Base-by-base conservation (phyloP, 306 rosid genomes). In the Elaeagnus macrophylla region DNA sequence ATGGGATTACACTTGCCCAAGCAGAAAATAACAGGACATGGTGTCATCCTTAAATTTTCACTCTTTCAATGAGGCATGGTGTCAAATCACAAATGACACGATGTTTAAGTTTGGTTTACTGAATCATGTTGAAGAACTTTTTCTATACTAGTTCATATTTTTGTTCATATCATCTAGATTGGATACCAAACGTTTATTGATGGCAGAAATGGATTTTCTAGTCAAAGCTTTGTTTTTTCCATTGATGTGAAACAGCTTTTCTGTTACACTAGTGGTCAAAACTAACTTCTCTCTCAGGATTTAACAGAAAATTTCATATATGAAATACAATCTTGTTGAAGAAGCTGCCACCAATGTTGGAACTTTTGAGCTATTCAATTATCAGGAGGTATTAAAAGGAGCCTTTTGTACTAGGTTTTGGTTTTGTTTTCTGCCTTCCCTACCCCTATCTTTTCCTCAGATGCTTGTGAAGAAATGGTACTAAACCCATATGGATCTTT, bases 291-390 rank as follows among this genome's bases (percentile, higher is more conserved):
- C 36, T 61, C 53, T 54, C 32, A 19, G 55, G 69, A 74, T 65
- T 64, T 67, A 75, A 75, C 79, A 59, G 77, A 75, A 72, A 53
- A 49, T 56, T 48, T 65, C 67, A 50, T 66, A 53, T 61, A 32
- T 68, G 62, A 79, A 75, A 62, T 68, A 68, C 69, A 60, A 68
- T 61, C 42, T 45, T 65, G 76, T 51, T 62, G 80, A 74, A 38
- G 74, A 74, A 57, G 73, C 80, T 52, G 75, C 63, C 52, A 65
- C 72, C 48, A 46, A 20, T 68, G 67, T 68, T 69, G 78, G 81
- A 66, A 65, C 48, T 66, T 79, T 72, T 79, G 81, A 75, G 78
- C 73, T 79, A 67, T 57, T 79, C 74, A 56, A 39, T 68, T 53
- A 43, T 65, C 52, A 75, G 79, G 81, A 79, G 85, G 85, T 68